Evolutionary conservation across 257 asterid genomes (phyloP).

Genomic region (Lantana camara): DNA sequence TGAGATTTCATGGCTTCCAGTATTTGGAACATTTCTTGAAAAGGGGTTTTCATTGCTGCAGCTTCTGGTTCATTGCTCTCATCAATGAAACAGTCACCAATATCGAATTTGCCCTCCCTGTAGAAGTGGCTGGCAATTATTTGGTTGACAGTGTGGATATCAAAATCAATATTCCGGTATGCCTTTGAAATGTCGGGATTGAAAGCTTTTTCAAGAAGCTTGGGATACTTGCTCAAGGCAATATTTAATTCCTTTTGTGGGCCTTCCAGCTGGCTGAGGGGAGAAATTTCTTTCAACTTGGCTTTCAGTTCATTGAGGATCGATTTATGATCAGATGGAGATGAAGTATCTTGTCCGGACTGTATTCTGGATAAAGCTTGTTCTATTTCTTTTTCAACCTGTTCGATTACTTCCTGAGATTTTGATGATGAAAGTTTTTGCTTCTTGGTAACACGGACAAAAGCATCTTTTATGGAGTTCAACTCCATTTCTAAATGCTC

Average conservation of each 20-base stretch:
- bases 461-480: conserved; percentile 78
- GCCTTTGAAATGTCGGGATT: conserved; percentile 89
- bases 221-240: conserved; percentile 78
- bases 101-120: conserved; percentile 79
- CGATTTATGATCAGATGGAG: conserved; percentile 49
- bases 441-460: conserved; percentile 87
- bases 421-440: conserved; percentile 76
- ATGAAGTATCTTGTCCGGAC: conserved; percentile 42
- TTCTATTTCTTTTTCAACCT: conserved; percentile 68
- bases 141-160: conserved; percentile 62
- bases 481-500: conserved; percentile 62
- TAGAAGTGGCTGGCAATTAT: conserved; percentile 85
- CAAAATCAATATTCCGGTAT: conserved; percentile 71
- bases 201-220: conserved; percentile 78
- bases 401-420: conserved; percentile 76
- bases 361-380: conserved; percentile 66
- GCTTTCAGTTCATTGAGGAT: conserved; percentile 66
- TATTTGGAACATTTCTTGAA: too few species aligned
- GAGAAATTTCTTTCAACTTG: conserved; percentile 72
- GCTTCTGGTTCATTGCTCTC: conserved; percentile 62
- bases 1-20: too few species aligned
- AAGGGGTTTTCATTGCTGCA: too few species aligned
- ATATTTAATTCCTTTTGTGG: conserved; percentile 76
- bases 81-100: conserved; percentile 70
- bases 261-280: conserved; percentile 76